Evolutionary conservation across 495 filamentous ascomycete genomes (phyloP).

Genomic region (Margaritispora aquatica): DNA sequence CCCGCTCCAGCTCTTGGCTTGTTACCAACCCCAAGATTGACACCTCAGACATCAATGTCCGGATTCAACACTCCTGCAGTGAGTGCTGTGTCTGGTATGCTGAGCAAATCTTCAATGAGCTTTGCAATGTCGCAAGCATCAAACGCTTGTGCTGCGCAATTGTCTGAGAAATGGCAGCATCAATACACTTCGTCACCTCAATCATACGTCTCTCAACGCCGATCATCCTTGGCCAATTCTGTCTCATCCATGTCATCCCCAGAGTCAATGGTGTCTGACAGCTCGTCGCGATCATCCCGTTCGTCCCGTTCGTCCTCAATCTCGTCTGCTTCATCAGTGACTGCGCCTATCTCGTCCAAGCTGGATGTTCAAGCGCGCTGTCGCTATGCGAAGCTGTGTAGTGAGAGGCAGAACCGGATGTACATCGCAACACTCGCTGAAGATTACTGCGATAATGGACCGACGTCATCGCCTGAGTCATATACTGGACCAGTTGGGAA

Average conservation of each 20-base stretch:
- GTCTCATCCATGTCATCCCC: constrained; percentile 76
- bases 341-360: constrained; percentile 57
- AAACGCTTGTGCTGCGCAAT: constrained; percentile 50
- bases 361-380: constrained; percentile 79
- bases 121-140: constrained; percentile 75
- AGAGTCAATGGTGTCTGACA: constrained; percentile 87
- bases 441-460: constrained; percentile 45
- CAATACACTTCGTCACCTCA: constrained; percentile 42
- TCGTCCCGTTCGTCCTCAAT: constrained; percentile 70
- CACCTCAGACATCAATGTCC: constrained; percentile 55
- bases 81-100: constrained; percentile 58
- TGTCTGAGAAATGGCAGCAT: constrained; percentile 51
- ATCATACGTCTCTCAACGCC: constrained; percentile 54
- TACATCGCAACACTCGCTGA: constrained; percentile 46
- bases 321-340: constrained; percentile 61
- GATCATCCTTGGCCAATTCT: constrained; percentile 71
- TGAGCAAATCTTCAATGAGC: constrained; percentile 56
- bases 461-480: constrained; percentile 56
- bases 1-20: constrained; percentile 51
- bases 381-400: constrained; percentile 62
- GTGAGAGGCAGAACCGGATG: constrained; percentile 43
- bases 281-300: constrained; percentile 59
- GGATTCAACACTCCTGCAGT: constrained; percentile 84
- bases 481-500: constrained; percentile 47
- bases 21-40: constrained; percentile 73